Base-by-base conservation (phyloP, 441 rosid genomes). In the Syzygium syzygioides region DNA sequence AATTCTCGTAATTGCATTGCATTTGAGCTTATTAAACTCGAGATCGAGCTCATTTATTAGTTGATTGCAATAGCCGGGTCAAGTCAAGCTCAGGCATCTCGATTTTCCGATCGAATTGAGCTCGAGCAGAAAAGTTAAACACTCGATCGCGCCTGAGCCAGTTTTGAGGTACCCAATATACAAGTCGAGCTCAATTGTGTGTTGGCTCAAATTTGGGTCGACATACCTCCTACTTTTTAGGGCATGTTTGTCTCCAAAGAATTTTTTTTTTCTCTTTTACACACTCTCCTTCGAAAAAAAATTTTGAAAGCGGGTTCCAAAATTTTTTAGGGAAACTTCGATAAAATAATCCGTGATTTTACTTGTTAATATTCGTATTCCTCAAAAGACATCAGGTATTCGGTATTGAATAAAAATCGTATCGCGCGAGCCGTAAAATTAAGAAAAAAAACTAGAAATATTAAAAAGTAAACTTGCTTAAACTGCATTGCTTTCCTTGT, bases 281-380 rank as follows among this genome's bases (percentile, higher is more conserved):
- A 30, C 8, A 30, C 37, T 30, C 30, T 64, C 37, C 20, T 28
- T 60, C 0, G 6, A 15, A 64, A 14, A 64, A 64, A 53, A 4
- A 14, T 2, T 7, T 7, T 7, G 20, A 30, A 15, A 64, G 6
- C 0, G 0, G 41, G 41, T 64, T 30, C 32, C 23, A 0, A 15
- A 64, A 64, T 30, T 64, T 64, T 64, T 5, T 4, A 15, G 32
- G 23, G 32, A 64, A 30, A 30, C 37, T 64, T 30, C 3, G 1
- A 64, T 7, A 30, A 15, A 64, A 64, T 64, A 30, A 64, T 64
- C 41, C 20, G 15, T 30, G 76, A 30, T 7, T 64, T 64, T 30
- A 30, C 34, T 30, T 30, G 41, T 64, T n/a, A 64, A 64, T 7
- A 15, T 64, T 26, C 1, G 1, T 64, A 30, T 30, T 23, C 30